Evolutionary conservation across 768 basidiomycete genomes (phyloP).

Genomic region (Lactarius evosmus): DNA sequence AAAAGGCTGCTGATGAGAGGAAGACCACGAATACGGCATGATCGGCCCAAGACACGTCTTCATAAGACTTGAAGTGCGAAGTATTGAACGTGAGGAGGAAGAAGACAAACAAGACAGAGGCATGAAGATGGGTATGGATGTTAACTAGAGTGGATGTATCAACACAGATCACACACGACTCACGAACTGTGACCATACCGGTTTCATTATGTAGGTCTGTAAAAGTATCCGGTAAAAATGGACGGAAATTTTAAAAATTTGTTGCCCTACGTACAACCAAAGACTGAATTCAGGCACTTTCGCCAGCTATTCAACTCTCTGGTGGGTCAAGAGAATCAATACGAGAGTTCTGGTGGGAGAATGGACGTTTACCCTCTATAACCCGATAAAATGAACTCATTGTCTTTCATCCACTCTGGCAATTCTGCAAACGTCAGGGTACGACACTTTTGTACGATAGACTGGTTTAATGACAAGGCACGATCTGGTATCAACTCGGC

Average conservation of each 20-base stretch:
- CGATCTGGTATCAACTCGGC: neutral
- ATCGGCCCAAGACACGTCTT: constrained; percentile 59
- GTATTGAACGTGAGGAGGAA: constrained; percentile 53
- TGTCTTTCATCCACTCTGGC: constrained; percentile 68
- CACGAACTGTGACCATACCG: constrained; percentile 39
- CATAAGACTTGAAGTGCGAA: constrained; percentile 49
- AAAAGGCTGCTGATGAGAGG: constrained; percentile 66
- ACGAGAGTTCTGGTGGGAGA: neutral
- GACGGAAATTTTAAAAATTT: neutral
- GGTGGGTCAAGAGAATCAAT: constrained; percentile 7
- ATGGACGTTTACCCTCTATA: constrained; percentile 55
- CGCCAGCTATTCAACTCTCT: constrained; percentile 61
- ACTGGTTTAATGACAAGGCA: neutral
- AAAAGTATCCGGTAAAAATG: constrained; percentile 21
- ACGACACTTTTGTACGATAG: neutral
- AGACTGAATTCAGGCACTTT: constrained; percentile 61
- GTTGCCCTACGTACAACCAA: constrained; percentile 53
- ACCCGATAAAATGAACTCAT: constrained; percentile 66
- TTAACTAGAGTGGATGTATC: constrained; percentile 53
- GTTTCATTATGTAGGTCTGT: constrained; percentile 79
- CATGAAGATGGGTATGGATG: constrained; percentile 79
- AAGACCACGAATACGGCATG: constrained; percentile 59
- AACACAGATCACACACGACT: constrained; percentile 23
- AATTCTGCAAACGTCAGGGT: constrained; percentile 57
- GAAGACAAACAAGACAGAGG: constrained; percentile 57